These are phyloP conservation scores for Apiospora sp. DNA, from an alignment of 2,329 filamentous ascomycete species.

Conservation along the genomic window DNA sequence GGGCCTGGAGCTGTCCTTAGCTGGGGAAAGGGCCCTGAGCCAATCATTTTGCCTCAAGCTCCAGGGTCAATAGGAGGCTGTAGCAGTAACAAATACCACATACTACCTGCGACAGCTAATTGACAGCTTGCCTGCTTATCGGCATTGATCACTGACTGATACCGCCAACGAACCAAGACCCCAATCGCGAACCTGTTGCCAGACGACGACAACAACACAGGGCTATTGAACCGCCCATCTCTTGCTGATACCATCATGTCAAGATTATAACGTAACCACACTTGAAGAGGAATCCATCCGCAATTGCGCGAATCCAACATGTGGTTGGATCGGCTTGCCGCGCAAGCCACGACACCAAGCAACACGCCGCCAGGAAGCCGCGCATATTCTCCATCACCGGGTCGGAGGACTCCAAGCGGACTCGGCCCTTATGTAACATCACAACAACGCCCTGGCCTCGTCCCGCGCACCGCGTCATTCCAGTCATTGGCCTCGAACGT, in stretches of 20 bases:
- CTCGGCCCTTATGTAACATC: slow-evolving; percentile 74
- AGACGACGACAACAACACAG: not conserved
- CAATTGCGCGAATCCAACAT: slow-evolving; percentile 57
- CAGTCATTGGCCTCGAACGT: slow-evolving; percentile 77
- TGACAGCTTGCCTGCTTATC: slow-evolving; percentile 19
- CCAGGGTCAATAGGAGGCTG: slow-evolving; percentile 14
- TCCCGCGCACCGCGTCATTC: slow-evolving; percentile 74
- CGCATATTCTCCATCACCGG: slow-evolving; percentile 73
- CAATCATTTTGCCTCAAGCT: not conserved
- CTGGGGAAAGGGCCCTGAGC: not conserved
- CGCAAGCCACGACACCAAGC: slow-evolving; percentile 69
- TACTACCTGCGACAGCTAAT: not conserved
- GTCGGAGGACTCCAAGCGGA: slow-evolving; percentile 70
- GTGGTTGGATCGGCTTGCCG: slow-evolving; percentile 91
- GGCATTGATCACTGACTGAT: slow-evolving; percentile 10
- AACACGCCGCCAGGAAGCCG: slow-evolving; percentile 65
- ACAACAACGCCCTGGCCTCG: slow-evolving; percentile 69
- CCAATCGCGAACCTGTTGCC: not conserved
- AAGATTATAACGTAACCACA: slow-evolving; percentile 6
- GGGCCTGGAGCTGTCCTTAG: slow-evolving; percentile 16
- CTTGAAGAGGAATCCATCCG: slow-evolving; percentile 3
- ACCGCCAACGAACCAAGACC: slow-evolving; percentile 3
- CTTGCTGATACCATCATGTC: slow-evolving; percentile 5
- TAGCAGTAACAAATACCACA: not conserved
- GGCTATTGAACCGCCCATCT: not conserved